These are phyloP conservation scores for Macrophomina phaseolina DNA, from an alignment of 2,329 filamentous ascomycete genomes.

Conservation along the genomic window DNA sequence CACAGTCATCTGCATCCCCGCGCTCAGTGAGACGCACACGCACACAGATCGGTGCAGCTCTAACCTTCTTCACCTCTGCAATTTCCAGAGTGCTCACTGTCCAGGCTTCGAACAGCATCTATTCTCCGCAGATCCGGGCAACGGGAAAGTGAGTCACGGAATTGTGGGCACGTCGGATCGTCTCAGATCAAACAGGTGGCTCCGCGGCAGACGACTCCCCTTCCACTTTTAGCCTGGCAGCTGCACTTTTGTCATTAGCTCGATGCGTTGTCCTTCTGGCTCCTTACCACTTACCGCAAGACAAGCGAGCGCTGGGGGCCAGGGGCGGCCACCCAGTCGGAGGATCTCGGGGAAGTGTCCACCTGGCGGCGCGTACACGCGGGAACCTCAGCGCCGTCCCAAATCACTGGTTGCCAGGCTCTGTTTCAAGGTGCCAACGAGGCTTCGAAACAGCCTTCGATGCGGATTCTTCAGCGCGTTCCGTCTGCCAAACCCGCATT, in stretches of 20 bases:
- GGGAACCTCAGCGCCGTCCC: slow-evolving; percentile 18
- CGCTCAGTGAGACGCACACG: slow-evolving; percentile 13
- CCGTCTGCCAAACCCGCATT: too few species aligned
- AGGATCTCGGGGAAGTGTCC: slow-evolving; percentile 13
- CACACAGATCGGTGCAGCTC: slow-evolving; percentile 9
- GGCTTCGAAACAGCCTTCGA: neutral
- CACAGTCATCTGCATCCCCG: slow-evolving; percentile 18
- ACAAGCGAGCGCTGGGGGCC: slow-evolving; percentile 14
- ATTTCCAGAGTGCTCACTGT: slow-evolving; percentile 6
- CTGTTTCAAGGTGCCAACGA: slow-evolving; percentile 8
- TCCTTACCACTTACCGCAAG: slow-evolving; percentile 9
- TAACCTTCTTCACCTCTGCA: slow-evolving; percentile 8
- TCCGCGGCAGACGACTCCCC: neutral
- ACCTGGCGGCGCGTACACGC: slow-evolving; percentile 14
- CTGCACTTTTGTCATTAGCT: neutral
- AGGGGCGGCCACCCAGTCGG: slow-evolving; percentile 11
- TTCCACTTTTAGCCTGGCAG: neutral
- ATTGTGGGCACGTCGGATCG: slow-evolving; percentile 18
- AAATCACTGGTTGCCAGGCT: neutral
- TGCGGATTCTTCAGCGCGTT: neutral
- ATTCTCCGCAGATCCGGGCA: slow-evolving; percentile 6
- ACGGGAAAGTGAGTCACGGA: slow-evolving; percentile 16
- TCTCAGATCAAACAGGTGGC: neutral
- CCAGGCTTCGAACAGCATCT: slow-evolving; percentile 1
- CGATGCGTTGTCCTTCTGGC: slow-evolving; percentile 9